Evolutionary conservation across 176 grass and related monocot genomes (phyloP).

Genomic region (Carex parvula): DNA sequence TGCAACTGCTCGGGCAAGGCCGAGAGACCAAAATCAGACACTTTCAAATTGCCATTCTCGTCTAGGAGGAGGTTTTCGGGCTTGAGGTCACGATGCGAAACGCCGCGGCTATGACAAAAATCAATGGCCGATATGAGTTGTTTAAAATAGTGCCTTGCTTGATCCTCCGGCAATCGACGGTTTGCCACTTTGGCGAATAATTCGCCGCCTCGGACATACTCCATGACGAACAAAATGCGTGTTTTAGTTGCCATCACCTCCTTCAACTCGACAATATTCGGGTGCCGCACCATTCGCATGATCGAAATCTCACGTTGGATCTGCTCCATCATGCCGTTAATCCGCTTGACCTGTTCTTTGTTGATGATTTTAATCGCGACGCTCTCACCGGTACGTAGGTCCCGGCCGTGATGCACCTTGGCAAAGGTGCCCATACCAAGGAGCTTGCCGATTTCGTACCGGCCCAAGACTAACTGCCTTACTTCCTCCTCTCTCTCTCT

Average conservation of each 20-base stretch:
- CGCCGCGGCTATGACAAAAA: conserved; percentile 88
- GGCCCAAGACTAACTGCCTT: conserved; percentile 51
- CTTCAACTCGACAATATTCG: conserved; percentile 64
- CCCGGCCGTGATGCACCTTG: conserved; percentile 78
- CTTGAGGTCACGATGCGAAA: conserved; percentile 95
- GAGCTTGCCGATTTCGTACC: conserved; percentile 83
- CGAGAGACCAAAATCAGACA: conserved; percentile 92
- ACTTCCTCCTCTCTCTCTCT: conserved; percentile 26
- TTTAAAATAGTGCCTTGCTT: conserved; percentile 66
- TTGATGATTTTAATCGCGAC: conserved; percentile 96
- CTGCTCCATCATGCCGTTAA: conserved; percentile 75
- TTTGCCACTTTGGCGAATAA: conserved; percentile 58
- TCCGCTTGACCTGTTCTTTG: conserved; percentile 59
- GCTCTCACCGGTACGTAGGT: conserved; percentile 44
- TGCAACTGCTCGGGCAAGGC: conserved; percentile 85
- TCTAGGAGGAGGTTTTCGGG: conserved; percentile 94
- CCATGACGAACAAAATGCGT: conserved; percentile 89
- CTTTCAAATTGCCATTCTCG: conserved; percentile 52
- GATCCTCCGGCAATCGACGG: conserved; percentile 57
- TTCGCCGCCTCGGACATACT: conserved; percentile 73
- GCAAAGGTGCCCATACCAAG: conserved; percentile 91
- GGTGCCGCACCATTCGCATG: conserved; percentile 83
- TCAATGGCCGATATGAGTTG: conserved; percentile 82
- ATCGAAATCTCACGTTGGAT: conserved; percentile 88
- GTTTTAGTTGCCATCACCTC: conserved; percentile 87